These are phyloP conservation scores for Ganoderma boninense DNA, from an alignment of 1,284 basidiomycete species.

Conservation along the genomic window DNA sequence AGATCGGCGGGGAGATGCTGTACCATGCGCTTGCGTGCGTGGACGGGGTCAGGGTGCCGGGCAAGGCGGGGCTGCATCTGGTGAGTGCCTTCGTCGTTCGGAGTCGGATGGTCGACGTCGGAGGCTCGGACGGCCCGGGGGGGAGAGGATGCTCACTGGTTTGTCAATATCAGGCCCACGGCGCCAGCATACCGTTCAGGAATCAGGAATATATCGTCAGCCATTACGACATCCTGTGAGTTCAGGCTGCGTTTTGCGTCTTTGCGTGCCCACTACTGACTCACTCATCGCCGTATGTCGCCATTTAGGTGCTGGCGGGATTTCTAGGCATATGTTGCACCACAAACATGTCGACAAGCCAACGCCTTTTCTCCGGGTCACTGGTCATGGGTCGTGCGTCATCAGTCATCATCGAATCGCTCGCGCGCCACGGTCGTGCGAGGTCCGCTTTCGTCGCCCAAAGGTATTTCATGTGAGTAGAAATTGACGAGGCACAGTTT, in stretches of 20 bases:
- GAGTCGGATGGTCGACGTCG: no score
- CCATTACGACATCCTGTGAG: constrained; percentile 8
- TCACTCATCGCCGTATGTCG: not conserved
- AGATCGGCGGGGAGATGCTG: constrained; percentile 6
- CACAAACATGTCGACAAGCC: not conserved
- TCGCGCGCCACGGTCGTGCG: not conserved
- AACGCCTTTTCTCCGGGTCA: not conserved
- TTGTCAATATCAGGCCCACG: not conserved
- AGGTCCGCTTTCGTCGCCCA: not conserved
- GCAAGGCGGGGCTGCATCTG: not conserved
- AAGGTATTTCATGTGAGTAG: not conserved
- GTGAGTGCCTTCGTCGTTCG: not conserved
- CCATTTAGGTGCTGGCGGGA: constrained; percentile 6
- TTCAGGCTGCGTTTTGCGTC: not conserved
- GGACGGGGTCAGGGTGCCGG: constrained; percentile 1
- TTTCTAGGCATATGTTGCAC: not conserved
- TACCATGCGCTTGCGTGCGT: constrained; percentile 7
- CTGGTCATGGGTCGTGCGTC: no score
- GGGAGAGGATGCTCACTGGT: not conserved
- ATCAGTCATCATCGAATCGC: not conserved
- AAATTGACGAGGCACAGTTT: no score
- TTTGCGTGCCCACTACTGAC: no score
- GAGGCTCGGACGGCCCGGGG: not conserved
- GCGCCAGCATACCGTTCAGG: constrained; percentile 1
- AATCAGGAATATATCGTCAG: not conserved